Evolutionary conservation across 2,329 filamentous ascomycete species (phyloP).

Genomic region (Aspergillus phoenicis): DNA sequence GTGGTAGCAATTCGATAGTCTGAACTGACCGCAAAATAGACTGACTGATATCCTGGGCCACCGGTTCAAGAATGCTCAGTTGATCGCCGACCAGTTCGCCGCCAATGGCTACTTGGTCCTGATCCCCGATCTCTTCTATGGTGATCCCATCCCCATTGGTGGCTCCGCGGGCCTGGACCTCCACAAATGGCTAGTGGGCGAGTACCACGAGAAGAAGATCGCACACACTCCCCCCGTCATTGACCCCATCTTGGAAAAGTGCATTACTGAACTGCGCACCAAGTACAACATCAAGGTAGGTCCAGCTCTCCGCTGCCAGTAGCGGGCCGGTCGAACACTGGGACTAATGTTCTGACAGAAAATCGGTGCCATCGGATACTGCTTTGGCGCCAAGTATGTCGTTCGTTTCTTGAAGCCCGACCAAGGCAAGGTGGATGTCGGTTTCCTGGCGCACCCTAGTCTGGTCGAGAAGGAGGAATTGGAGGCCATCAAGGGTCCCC

Average conservation of each 20-base stretch:
- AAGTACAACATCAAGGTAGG: slow-evolving; percentile 14
- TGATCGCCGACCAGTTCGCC: slow-evolving; percentile 71
- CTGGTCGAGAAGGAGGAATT: slow-evolving; percentile 69
- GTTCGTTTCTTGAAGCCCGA: slow-evolving; percentile 63
- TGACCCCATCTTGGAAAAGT: slow-evolving; percentile 53
- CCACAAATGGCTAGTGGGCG: slow-evolving; percentile 49
- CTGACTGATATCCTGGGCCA: slow-evolving; percentile 10
- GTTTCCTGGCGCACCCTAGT: slow-evolving; percentile 71
- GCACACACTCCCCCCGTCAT: slow-evolving; percentile 46
- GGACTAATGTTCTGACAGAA: background rate
- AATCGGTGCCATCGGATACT: slow-evolving; percentile 12
- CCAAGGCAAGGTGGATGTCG: slow-evolving; percentile 61
- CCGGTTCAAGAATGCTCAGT: slow-evolving; percentile 55
- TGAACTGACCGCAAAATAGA: background rate
- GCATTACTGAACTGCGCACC: slow-evolving; percentile 31
- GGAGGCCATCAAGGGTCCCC: slow-evolving; percentile 61
- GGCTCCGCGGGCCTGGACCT: slow-evolving; percentile 52
- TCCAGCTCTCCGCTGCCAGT: background rate
- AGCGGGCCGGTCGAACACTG: background rate
- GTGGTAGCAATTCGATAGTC: background rate
- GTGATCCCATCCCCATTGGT: slow-evolving; percentile 61
- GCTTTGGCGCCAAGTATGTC: slow-evolving; percentile 58
- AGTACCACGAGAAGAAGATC: slow-evolving; percentile 28
- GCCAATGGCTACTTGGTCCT: slow-evolving; percentile 68
- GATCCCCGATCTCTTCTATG: slow-evolving; percentile 68